A percentile compares a stretch with the other conserved stretches of the same genome.
Evolutionary conservation across 208 protist genomes (phyloP).

Genomic region (Acanthamoeba castellanii): DNA sequence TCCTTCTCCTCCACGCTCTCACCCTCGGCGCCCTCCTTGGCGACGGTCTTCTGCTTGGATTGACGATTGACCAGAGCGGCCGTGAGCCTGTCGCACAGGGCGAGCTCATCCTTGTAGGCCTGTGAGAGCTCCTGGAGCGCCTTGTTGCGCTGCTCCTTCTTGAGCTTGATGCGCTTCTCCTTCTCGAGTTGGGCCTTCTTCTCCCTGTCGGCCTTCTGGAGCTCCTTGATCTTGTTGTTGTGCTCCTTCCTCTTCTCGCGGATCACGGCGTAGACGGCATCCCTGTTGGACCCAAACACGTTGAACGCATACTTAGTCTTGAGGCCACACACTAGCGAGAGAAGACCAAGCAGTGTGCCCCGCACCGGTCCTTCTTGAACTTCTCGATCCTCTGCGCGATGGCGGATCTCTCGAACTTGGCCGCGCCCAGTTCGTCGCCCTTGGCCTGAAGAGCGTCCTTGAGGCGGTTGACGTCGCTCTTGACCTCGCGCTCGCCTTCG

Average conservation of each 20-base stretch:
- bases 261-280: background rate
- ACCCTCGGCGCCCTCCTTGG: background rate
- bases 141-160: constrained; percentile 18
- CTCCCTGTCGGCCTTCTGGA: background rate
- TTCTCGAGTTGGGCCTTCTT: constrained; percentile 7
- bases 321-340: too few species aligned
- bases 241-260: constrained; percentile 30
- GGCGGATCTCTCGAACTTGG: constrained; percentile 31
- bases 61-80: background rate
- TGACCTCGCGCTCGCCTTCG: constrained; percentile 11
- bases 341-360: too few species aligned
- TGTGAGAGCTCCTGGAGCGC: background rate
- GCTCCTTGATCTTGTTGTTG: constrained; percentile 19
- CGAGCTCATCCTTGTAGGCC: background rate
- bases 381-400: background rate
- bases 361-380: constrained; percentile 7
- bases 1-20: background rate
- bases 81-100: background rate
- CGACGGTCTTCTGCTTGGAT: background rate
- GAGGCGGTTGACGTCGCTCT: background rate
- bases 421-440: background rate
- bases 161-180: background rate
- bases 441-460: constrained; percentile 9
- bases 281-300: background rate
- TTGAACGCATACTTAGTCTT: too few species aligned